phyloP scores from a whole-genome alignment of 306 rosid species.

The Dalbergia oliveri region DNA sequence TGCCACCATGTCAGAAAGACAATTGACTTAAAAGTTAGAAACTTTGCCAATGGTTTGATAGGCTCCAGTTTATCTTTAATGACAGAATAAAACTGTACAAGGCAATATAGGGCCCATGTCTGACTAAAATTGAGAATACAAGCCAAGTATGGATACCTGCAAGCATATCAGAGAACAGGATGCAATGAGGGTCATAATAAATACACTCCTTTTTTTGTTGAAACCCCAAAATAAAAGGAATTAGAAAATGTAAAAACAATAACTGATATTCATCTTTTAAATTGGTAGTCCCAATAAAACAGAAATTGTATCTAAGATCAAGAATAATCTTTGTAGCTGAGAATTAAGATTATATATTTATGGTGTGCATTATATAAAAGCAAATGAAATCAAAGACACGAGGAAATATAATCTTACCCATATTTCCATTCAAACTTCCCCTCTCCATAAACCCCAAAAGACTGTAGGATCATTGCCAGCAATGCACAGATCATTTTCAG shows the following conservation, averaged over 20 bases:
- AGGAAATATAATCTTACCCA: constrained; percentile 68
- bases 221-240: background rate
- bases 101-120: constrained; percentile 98
- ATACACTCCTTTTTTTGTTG: background rate
- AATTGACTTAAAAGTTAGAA: constrained; percentile 88
- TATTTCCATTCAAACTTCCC: constrained; percentile 94
- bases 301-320: constrained; percentile 1
- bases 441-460: constrained; percentile 96
- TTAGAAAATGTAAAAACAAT: background rate
- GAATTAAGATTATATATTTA: constrained; percentile 37
- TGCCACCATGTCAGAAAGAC: constrained; percentile 99
- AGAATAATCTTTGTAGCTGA: constrained; percentile 11
- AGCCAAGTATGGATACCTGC: constrained; percentile 98
- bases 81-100: constrained; percentile 95
- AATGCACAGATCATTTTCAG: constrained; percentile 93
- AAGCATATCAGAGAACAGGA: constrained; percentile 47
- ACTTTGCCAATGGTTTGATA: constrained; percentile 92
- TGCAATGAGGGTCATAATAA: constrained; percentile 35
- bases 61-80: constrained; percentile 87
- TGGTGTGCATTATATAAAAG: constrained; percentile 38
- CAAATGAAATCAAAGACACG: constrained; percentile 12
- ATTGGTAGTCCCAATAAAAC: constrained; percentile 16
- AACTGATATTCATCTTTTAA: background rate
- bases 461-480: constrained; percentile 91
- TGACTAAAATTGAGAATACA: constrained; percentile 96